A percentile compares a stretch with the other conserved stretches of the same genome.
Evolutionary conservation across 208 protist species (phyloP).

Genomic region (Novymonas esmeraldas): DNA sequence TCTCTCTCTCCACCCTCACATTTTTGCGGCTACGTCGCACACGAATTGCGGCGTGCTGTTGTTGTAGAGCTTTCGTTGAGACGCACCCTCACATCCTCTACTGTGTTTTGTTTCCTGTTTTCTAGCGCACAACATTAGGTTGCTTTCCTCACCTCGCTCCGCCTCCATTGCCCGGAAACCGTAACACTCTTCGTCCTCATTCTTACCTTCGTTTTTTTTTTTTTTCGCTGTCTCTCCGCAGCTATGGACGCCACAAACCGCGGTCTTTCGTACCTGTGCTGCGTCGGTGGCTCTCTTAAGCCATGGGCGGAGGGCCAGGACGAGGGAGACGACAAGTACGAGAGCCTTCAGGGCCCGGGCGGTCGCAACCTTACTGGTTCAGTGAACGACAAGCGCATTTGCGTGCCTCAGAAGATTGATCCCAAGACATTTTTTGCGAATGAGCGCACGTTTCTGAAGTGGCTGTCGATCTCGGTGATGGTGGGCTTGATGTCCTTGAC

Average conservation of each 20-base stretch:
- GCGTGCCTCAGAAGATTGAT: conserved; percentile 92
- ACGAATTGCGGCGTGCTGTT: too few relatives aligned
- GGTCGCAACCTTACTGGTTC: conserved; percentile 82
- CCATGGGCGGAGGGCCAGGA: conserved; percentile 89
- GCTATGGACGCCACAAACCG: conserved; percentile 55
- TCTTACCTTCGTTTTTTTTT: not conserved
- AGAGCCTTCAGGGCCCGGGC: conserved; percentile 70
- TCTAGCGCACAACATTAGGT: too few relatives aligned
- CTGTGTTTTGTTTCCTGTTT: too few relatives aligned
- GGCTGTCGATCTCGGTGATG: conserved; percentile 92
- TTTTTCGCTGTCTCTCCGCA: not conserved
- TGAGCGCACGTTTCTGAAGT: conserved; percentile 93
- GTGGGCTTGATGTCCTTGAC: conserved; percentile 89
- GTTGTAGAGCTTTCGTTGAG: too few relatives aligned
- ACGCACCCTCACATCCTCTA: too few relatives aligned
- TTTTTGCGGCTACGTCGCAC: too few relatives aligned
- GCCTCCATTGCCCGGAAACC: not conserved
- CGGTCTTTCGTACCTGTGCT: conserved; percentile 70
- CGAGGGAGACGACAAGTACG: conserved; percentile 86
- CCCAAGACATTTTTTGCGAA: conserved; percentile 94
- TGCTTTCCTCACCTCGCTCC: not conserved
- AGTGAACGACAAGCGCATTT: conserved; percentile 86
- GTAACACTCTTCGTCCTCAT: too few relatives aligned
- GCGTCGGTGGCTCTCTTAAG: conserved; percentile 68
- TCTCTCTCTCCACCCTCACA: too few relatives aligned